Base-by-base conservation (phyloP, 2,329 filamentous ascomycete species). In the Arthrobotrys sphaeroides region DNA sequence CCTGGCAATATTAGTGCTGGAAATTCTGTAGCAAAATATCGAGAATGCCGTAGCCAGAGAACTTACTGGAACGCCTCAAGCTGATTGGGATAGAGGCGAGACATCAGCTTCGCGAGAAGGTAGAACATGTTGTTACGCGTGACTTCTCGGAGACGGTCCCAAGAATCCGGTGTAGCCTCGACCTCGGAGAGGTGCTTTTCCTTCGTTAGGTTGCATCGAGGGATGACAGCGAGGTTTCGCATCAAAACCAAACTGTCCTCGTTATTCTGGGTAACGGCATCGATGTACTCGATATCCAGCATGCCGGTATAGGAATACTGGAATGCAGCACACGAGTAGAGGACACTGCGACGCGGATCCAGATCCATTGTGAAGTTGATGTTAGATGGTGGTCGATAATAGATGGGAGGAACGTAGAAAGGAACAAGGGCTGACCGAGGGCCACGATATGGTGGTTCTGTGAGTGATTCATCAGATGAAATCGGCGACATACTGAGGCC, bases 271-370 rank as follows among this genome's bases (percentile, higher is more conserved):
- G 38, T 67, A 9, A 67, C 49, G 9, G 62, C 38, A 12, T 67
- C 62, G 28, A 67, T 45, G 26, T 67, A 67, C 16, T 57, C 62
- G 26, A 67, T 45, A 31, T 67, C 62, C 7, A 67, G 24, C n/a
- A 16, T 22, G 1, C 62, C 62, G n/a, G 47, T 12, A 31, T 67
- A 67, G 0, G 47, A 42, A n/a, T 45, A 67, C 49, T 45, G 36
- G 16, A 67, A 57, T 2, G 49, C 47, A 42, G 62, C 62, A 20
- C 36, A 38, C 4, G 38, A 40, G n/a, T 62, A 49, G 6, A 53
- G 47, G 10, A 16, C 31, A 12, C 31, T 36, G 31, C 20, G 51
- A 24, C 16, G 10, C 1, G n/a, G 6, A 6, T 55, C 51, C 31
- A 55, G n/a, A n/a, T n/a, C n/a, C n/a, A n/a, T n/a, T n/a, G n/a